Percentiles rank a stretch among this genome's conserved stretches.
Conservation (phyloP, 2,329 filamentous ascomycete genomes). For the Penicillium sp. region DNA sequence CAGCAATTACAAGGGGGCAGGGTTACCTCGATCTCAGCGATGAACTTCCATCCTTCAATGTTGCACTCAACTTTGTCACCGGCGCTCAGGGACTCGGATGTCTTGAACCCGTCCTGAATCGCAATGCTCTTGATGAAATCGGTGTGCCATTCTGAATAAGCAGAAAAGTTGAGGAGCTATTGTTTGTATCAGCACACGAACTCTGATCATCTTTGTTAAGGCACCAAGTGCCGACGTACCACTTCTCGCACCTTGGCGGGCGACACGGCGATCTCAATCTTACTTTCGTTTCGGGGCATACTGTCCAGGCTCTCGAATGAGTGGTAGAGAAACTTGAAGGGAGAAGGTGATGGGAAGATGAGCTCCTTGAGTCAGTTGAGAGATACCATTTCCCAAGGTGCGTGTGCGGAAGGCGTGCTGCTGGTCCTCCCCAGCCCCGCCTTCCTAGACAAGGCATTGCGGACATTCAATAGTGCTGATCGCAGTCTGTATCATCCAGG, state of each 20-base stretch:
- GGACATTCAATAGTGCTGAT: neutral
- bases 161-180: constrained; percentile 29
- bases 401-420: constrained; percentile 5
- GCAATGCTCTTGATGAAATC: constrained; percentile 25
- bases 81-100: constrained; percentile 7
- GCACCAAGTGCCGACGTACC: constrained; percentile 14
- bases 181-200: neutral
- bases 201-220: neutral
- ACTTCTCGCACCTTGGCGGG: constrained; percentile 31
- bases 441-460: neutral
- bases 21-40: constrained; percentile 11
- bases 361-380: neutral
- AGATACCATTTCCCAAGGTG: neutral
- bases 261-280: constrained; percentile 27
- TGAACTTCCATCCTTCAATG: constrained; percentile 19
- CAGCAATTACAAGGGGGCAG: neutral
- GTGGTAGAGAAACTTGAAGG: neutral
- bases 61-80: constrained; percentile 17
- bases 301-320: neutral
- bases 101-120: constrained; percentile 19
- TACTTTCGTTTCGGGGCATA: constrained; percentile 23
- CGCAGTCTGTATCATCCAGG: neutral
- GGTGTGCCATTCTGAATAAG: constrained; percentile 29
- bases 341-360: neutral
- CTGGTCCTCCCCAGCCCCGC: neutral